A percentile compares a stretch with the other conserved stretches of the same genome.
Conservation (phyloP, 2,329 filamentous ascomycete genomes). For the Cladosporium halotolerans region DNA sequence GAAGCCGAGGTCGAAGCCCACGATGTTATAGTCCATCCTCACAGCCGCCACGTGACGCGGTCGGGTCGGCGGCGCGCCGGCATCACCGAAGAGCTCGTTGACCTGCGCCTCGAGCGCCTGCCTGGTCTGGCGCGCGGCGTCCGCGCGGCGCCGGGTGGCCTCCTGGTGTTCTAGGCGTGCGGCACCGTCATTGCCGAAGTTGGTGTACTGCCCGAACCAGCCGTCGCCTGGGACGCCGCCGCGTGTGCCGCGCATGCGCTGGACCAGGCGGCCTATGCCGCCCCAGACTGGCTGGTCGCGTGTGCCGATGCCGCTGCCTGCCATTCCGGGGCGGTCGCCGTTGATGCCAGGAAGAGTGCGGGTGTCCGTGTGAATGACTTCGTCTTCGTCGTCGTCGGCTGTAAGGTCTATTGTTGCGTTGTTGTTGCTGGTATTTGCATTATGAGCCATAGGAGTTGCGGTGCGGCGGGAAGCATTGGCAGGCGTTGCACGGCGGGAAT, state of each 20-base stretch:
- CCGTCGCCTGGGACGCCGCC: not conserved
- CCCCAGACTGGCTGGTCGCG: slow-evolving; percentile 1
- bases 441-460: not conserved
- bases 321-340: slow-evolving; percentile 17
- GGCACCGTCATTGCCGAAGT: not conserved
- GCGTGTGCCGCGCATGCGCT: not conserved
- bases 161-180: not conserved
- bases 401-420: slow-evolving; percentile 28
- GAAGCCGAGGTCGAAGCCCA: slow-evolving; percentile 40
- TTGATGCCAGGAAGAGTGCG: slow-evolving; percentile 20
- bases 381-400: slow-evolving; percentile 27
- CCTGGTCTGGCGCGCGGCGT: not conserved
- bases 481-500: slow-evolving; percentile 10
- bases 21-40: slow-evolving; percentile 33
- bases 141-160: not conserved
- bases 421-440: not conserved
- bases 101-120: not conserved
- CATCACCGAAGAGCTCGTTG: not conserved
- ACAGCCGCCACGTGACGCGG: not conserved
- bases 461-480: not conserved
- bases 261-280: slow-evolving; percentile 2
- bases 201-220: not conserved
- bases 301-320: slow-evolving; percentile 6
- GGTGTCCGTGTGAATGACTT: slow-evolving; percentile 22
- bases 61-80: not conserved